Evolutionary conservation across 2,329 filamentous ascomycete species (phyloP), one percentile per base, ranked within the genome.

Genomic region (Seiridium cupressi): DNA sequence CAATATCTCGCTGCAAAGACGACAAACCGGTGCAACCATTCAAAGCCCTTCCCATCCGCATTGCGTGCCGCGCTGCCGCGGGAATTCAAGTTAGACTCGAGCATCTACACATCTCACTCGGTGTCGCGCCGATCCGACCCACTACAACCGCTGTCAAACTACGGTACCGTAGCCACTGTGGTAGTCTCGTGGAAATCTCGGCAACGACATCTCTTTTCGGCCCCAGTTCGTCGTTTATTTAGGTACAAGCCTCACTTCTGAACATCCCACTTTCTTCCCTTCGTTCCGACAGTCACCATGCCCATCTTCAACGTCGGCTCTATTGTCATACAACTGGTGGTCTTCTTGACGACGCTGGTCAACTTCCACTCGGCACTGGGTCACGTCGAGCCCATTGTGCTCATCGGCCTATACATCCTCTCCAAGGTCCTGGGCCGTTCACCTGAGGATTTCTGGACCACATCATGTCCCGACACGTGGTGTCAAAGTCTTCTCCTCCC

Each of bases 291-390:
- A 31, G 31, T 38, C 31, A 70, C 55, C 62, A 84, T 84, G 82
- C 77, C 82, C 68, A 73, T 84, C 61, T 74, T 76, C 66, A 79
- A 84, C 72, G 69, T 84, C 34, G 81, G 81, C 54, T 78, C 81
- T n/a, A 72, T 82, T 40, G 69, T 84, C 63, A 73, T 84, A 55
- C 75, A 82, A 64, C 75, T 83, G 64, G 73, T 83, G 57, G 79
- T 84, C 66, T 84, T 84, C 68, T 72, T 84, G 63, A 81, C 79
- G 46, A 82, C 81, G 56, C 73, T 84, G 58, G 76, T 82, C 62
- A 83, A 84, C 69, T 80, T 84, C 67, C 78, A 77, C 67, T 78
- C 81, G 62, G 80, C 79, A 60, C 74, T 84, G 61, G 74, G 79
- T 18, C 75, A 80, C 62, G 76, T 80, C 57, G 80, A 83, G 61